Percentiles rank a stretch among this genome's conserved stretches.
These are phyloP conservation scores for Hypomontagnella submonticulosa DNA, from an alignment of 495 filamentous ascomycete species.

Conservation along the genomic window DNA sequence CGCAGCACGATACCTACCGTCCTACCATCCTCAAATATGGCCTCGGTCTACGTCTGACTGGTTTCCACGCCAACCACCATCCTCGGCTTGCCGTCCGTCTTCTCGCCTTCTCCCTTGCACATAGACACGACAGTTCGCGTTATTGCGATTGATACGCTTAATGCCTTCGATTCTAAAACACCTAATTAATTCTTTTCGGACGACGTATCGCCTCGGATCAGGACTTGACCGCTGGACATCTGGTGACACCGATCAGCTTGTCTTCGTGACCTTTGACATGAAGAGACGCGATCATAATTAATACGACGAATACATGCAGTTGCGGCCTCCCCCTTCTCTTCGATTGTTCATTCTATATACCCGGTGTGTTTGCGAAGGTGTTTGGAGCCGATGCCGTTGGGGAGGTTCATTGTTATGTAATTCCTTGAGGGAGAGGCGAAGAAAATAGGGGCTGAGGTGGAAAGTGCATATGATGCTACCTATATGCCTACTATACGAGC, in stretches of 20 bases:
- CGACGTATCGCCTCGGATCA: constrained; percentile 40
- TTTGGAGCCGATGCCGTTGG: constrained; percentile 42
- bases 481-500: constrained; percentile 38
- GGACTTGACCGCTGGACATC: constrained; percentile 31
- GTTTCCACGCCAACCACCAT: constrained; percentile 20
- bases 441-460: constrained; percentile 17
- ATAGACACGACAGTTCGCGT: constrained; percentile 48
- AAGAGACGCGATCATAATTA: constrained; percentile 43
- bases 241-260: constrained; percentile 23
- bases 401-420: constrained; percentile 51
- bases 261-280: constrained; percentile 30
- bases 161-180: constrained; percentile 45
- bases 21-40: constrained; percentile 14
- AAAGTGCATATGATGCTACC: constrained; percentile 38
- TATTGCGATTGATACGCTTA: constrained; percentile 48
- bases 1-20: constrained; percentile 33
- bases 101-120: constrained; percentile 33
- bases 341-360: constrained; percentile 58
- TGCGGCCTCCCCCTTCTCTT: constrained; percentile 51
- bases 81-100: constrained; percentile 14
- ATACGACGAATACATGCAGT: constrained; percentile 41
- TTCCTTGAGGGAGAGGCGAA: constrained; percentile 29
- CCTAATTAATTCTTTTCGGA: constrained; percentile 40
- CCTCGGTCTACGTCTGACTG: constrained; percentile 10
- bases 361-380: constrained; percentile 48